Evolutionary conservation across 352 stramenopile genomes (phyloP).

Genomic region (Pythium phragmitis): DNA sequence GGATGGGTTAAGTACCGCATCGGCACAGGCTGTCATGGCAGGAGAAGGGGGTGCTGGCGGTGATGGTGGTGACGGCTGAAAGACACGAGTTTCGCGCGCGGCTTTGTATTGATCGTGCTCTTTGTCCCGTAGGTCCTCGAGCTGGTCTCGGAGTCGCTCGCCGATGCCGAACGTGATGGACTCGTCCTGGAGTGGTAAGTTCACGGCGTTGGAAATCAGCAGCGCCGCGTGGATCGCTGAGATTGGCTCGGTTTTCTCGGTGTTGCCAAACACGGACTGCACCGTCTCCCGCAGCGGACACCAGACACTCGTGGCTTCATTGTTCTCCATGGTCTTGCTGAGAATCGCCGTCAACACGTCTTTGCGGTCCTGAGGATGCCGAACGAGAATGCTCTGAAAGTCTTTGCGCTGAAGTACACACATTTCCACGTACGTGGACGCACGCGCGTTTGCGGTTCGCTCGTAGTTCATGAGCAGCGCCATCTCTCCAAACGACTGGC

Average conservation of each 20-base stretch:
- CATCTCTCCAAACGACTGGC: constrained; percentile 46
- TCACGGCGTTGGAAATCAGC: constrained; percentile 25
- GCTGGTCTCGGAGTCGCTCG: constrained; percentile 22
- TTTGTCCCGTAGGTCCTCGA: constrained; percentile 22
- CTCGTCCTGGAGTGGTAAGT: constrained; percentile 20
- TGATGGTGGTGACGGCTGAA: too few relatives aligned
- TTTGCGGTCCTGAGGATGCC: constrained; percentile 33
- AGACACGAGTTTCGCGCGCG: too few relatives aligned
- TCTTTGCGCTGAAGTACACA: constrained; percentile 32
- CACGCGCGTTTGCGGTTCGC: constrained; percentile 33
- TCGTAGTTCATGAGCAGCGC: constrained; percentile 49
- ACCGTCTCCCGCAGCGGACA: constrained; percentile 31
- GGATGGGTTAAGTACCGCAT: too few relatives aligned
- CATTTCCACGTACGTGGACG: constrained; percentile 42
- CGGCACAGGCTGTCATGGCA: too few relatives aligned
- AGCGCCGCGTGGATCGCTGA: constrained; percentile 20
- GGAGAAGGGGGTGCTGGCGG: too few relatives aligned
- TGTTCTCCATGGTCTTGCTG: constrained; percentile 26
- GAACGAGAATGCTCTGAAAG: constrained; percentile 34
- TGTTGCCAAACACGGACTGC: constrained; percentile 7
- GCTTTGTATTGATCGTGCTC: too few relatives aligned
- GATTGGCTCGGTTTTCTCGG: constrained; percentile 10
- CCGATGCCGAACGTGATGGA: constrained; percentile 31
- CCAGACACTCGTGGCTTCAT: constrained; percentile 18
- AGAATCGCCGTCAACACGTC: constrained; percentile 28